Base-by-base conservation (phyloP, 2,329 filamentous ascomycete species). In the Fulvia fulva region DNA sequence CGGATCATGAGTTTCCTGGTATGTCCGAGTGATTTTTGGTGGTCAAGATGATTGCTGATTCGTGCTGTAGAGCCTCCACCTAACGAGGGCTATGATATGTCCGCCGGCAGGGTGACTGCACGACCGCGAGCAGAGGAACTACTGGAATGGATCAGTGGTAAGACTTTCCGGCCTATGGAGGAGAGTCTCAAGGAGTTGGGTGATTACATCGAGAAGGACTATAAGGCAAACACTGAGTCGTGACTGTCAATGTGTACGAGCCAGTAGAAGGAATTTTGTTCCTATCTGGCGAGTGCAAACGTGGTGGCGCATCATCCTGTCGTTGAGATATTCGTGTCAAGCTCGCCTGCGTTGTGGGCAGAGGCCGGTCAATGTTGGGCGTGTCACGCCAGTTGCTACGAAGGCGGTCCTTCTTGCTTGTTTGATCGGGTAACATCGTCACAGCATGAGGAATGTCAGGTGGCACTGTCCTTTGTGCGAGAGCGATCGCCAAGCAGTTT, bases 1-100 rank as follows among this genome's bases (percentile, higher is more conserved):
- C 78, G 0, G 65, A 72, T 1, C 73, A 71, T 51, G 63, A 64
- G 21, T 76, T 80, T 34, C 52, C 53, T 32, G 57, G 57, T 59
- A 30, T 34, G 57, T 55, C 7, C 21, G 19, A 7, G 22, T 25
- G n/a, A 19, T 47, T 25, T 25, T 23, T 25, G 37, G 6, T 11
- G 30, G 16, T 2, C 9, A 25, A 25, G 19, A 19, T 26, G 8
- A 30, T 8, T 16, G 46, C 46, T 19, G 23, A 47, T 22, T 14
- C 14, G 16, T 5, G 5, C 7, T 50, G 28, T 23, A 56, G 46
- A 55, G 22, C 56, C 55, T 61, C 68, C 6, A 58, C 69, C 22
- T 65, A 67, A 60, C 16, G 62, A 65, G 19, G 62, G 47, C 7
- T 53, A 53, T 11, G 68, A 71, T 58, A 32, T 68, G 45, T 21